These are phyloP conservation scores for Fusarium sp. DNA, from an alignment of 2,329 filamentous ascomycete genomes.

Conservation along the genomic window DNA sequence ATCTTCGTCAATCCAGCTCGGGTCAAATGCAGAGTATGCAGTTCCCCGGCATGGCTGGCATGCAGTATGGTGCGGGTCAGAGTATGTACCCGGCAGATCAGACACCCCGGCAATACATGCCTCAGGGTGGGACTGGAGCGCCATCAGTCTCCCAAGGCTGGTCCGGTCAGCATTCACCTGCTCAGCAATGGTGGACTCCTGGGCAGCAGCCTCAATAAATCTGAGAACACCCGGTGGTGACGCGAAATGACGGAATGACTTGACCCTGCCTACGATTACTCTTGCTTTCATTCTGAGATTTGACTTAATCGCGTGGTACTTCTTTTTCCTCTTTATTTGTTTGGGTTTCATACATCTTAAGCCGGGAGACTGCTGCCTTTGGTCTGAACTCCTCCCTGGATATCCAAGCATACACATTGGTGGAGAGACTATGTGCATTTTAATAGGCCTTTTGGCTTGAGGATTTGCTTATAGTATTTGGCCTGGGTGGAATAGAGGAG, in stretches of 20 bases:
- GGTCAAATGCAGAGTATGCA: constrained; percentile 73
- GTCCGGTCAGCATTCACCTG: constrained; percentile 74
- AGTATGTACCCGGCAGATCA: constrained; percentile 74
- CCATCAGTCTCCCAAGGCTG: constrained; percentile 68
- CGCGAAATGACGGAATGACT: constrained; percentile 47
- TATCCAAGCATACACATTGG: constrained; percentile 56
- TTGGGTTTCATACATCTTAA: constrained; percentile 33
- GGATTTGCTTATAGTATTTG: constrained; percentile 55
- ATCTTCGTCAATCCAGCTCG: constrained; percentile 71
- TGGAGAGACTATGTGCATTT: constrained; percentile 57
- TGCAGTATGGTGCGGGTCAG: constrained; percentile 71
- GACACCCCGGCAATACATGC: constrained; percentile 78
- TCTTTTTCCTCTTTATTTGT: constrained; percentile 7
- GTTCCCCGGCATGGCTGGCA: constrained; percentile 74
- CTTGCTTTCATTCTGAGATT: constrained; percentile 31
- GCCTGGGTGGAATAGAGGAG: constrained; percentile 59
- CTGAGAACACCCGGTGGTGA: constrained; percentile 17
- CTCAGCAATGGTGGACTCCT: constrained; percentile 71
- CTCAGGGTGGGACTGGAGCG: constrained; percentile 68
- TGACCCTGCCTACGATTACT: constrained; percentile 23
- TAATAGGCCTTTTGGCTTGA: constrained; percentile 47
- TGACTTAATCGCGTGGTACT: constrained; percentile 27
- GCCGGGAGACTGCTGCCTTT: constrained; percentile 43
- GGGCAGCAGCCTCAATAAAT: constrained; percentile 63
- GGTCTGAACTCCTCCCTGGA: constrained; percentile 53